Conservation (phyloP, 2,329 filamentous ascomycete species). For the Claviceps sp. region DNA sequence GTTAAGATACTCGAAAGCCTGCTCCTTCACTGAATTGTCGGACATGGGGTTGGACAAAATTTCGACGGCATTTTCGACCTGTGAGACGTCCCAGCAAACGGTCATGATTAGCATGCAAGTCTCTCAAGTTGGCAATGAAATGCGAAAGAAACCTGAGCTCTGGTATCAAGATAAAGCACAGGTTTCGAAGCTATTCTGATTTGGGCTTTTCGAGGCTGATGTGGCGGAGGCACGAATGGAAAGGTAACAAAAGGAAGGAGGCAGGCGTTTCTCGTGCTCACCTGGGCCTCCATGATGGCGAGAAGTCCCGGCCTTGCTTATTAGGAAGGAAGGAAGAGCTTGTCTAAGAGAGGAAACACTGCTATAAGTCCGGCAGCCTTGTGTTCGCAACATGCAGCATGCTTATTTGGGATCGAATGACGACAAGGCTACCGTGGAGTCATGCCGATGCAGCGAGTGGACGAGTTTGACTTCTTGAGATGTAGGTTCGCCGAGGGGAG, state of each 20-base stretch:
- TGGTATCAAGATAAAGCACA: background rate
- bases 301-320: conserved; percentile 2
- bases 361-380: conserved; percentile 31
- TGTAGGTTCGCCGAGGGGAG: background rate
- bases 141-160: background rate
- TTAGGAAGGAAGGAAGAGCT: conserved; percentile 4
- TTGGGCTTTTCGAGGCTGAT: too few species aligned
- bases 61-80: conserved; percentile 92
- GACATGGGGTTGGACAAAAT: conserved; percentile 79
- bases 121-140: background rate
- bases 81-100: conserved; percentile 4
- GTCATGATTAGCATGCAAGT: conserved; percentile 1
- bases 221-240: background rate
- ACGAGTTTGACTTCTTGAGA: background rate
- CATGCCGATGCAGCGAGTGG: conserved; percentile 20
- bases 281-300: conserved; percentile 34
- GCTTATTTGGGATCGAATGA: conserved; percentile 19
- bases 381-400: conserved; percentile 29
- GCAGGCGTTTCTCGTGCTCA: conserved; percentile 15
- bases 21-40: conserved; percentile 59
- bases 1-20: conserved; percentile 70
- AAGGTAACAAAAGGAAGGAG: background rate
- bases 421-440: conserved; percentile 27
- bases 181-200: background rate
- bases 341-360: conserved; percentile 18